Percentiles rank a stretch among this genome's conserved stretches.
Evolutionary conservation across 2,329 filamentous ascomycete species (phyloP).

Genomic region (Epichloe aotearoae): DNA sequence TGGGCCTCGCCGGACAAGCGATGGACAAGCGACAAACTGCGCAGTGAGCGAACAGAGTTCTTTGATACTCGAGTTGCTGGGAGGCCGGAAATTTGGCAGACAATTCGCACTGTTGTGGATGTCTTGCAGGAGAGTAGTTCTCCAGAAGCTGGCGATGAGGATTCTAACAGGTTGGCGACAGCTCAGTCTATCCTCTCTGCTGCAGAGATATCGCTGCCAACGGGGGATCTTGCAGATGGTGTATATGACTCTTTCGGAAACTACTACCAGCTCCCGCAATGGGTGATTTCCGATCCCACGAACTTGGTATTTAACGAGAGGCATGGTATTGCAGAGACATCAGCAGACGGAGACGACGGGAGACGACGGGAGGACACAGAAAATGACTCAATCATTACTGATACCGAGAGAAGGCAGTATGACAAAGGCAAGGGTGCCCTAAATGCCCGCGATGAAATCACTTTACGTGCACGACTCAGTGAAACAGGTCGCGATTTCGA

Average conservation of each 20-base stretch:
- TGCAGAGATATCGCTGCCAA: conserved; percentile 61
- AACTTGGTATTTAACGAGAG: conserved; percentile 30
- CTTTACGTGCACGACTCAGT: conserved; percentile 50
- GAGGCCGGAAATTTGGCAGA: conserved; percentile 65
- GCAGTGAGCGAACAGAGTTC: conserved; percentile 64
- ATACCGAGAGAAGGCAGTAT: conserved; percentile 30
- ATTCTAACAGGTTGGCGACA: conserved; percentile 37
- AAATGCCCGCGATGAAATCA: conserved; percentile 40
- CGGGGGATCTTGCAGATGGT: conserved; percentile 57
- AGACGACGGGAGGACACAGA: background rate
- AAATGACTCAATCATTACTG: conserved; percentile 14
- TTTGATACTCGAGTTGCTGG: conserved; percentile 84
- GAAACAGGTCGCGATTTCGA: conserved; percentile 52
- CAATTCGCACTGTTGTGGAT: conserved; percentile 53
- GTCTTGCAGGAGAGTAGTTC: conserved; percentile 47
- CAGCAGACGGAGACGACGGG: conserved; percentile 23
- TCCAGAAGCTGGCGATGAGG: conserved; percentile 23
- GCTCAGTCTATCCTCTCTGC: conserved; percentile 75
- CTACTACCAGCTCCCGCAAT: conserved; percentile 55
- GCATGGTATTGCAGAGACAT: conserved; percentile 18
- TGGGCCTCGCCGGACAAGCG: conserved; percentile 50
- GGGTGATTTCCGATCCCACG: conserved; percentile 53
- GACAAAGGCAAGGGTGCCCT: conserved; percentile 47
- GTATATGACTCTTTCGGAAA: conserved; percentile 60
- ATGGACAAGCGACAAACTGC: conserved; percentile 60